Percentiles rank a stretch among this genome's conserved stretches.
These are phyloP conservation scores for Cornus controversa DNA, from an alignment of 148 eudicot genomes.

Conservation along the genomic window DNA sequence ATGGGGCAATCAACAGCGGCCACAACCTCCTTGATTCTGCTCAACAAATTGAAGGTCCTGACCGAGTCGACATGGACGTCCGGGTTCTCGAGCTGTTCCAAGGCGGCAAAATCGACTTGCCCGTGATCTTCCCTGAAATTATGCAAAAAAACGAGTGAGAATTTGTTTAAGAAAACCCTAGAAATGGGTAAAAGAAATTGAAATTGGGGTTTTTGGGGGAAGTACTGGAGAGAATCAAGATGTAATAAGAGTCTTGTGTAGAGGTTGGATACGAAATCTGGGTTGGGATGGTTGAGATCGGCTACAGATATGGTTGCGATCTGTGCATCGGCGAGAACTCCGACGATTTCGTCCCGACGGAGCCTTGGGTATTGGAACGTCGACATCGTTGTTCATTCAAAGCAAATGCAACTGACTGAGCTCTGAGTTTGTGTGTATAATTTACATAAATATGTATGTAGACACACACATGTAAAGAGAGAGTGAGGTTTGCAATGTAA, in stretches of 20 bases:
- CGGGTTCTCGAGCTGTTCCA: constrained; percentile 78
- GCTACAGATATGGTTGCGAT: constrained; percentile 48
- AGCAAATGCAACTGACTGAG: background rate
- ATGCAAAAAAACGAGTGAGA: background rate
- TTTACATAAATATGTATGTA: too few species aligned
- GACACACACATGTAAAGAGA: too few species aligned
- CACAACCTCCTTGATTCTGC: constrained; percentile 45
- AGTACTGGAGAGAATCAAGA: constrained; percentile 54
- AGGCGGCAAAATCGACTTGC: constrained; percentile 63
- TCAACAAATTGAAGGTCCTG: constrained; percentile 44
- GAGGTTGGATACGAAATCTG: constrained; percentile 50
- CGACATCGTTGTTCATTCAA: constrained; percentile 28
- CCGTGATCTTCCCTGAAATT: constrained; percentile 68
- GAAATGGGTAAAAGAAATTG: background rate
- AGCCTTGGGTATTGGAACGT: constrained; percentile 51
- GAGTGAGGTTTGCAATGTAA: too few species aligned
- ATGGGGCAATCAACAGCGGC: constrained; percentile 52
- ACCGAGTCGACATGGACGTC: constrained; percentile 66
- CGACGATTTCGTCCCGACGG: constrained; percentile 46
- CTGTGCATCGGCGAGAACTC: constrained; percentile 32
- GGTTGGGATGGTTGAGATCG: constrained; percentile 57
- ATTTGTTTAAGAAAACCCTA: background rate
- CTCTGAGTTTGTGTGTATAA: too few species aligned
- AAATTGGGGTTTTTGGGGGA: constrained; percentile 17
- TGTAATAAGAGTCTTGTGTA: constrained; percentile 44